phyloP scores from a whole-genome alignment of 352 stramenopile genomes.

The Phytophthora kernoviae region DNA sequence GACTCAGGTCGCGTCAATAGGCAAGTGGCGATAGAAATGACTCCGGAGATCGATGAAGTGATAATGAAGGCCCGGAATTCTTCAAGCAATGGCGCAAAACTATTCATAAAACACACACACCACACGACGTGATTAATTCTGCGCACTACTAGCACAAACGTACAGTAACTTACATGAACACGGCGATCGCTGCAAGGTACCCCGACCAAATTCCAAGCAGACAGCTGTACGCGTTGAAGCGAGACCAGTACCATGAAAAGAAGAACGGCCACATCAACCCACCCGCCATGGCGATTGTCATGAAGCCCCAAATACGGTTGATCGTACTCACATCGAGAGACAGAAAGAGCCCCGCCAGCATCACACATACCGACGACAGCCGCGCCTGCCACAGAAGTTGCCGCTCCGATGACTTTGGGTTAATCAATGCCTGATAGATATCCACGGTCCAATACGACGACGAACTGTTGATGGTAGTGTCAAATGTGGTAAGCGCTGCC shows the following conservation, averaged over 20 bases:
- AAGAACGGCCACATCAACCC: constrained; percentile 79
- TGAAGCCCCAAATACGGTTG: constrained; percentile 85
- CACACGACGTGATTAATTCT: neutral
- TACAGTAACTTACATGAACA: constrained; percentile 66
- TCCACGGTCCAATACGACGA: constrained; percentile 86
- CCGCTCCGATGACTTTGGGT: constrained; percentile 54
- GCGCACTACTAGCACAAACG: neutral
- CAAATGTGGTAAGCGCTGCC: constrained; percentile 79
- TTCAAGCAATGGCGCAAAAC: constrained; percentile 53
- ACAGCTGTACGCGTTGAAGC: constrained; percentile 74
- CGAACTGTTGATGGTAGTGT: constrained; percentile 79
- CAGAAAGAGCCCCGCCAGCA: constrained; percentile 60
- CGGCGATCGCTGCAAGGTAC: constrained; percentile 53
- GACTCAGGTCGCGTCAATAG: constrained; percentile 44
- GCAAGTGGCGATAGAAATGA: constrained; percentile 47
- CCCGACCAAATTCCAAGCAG: constrained; percentile 56
- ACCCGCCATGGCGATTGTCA: constrained; percentile 74
- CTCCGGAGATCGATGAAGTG: constrained; percentile 60
- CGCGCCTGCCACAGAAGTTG: constrained; percentile 74
- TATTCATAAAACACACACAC: constrained; percentile 18
- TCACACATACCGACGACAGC: constrained; percentile 58
- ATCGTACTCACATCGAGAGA: constrained; percentile 77
- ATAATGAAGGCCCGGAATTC: constrained; percentile 64
- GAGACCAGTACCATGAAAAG: constrained; percentile 83
- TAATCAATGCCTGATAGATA: constrained; percentile 78